Evolutionary conservation across 768 basidiomycete genomes (phyloP).

Genomic region (Pisolithus albus): DNA sequence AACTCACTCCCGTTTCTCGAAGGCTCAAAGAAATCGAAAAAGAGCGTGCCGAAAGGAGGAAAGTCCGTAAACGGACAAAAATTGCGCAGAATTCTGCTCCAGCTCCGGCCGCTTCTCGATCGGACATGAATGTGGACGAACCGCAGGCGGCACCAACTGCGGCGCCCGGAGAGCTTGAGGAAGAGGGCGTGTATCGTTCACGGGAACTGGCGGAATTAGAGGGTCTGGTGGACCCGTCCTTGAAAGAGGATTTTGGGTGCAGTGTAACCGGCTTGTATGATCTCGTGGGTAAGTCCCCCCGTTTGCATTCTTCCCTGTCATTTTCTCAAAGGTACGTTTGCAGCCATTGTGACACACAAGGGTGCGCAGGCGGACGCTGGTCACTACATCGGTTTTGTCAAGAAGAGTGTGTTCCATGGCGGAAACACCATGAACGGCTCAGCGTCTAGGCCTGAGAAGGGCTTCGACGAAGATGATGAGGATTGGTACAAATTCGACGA

Average conservation of each 20-base stretch:
- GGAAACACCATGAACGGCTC: conserved; percentile 1
- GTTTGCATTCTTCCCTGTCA: conserved; percentile 2
- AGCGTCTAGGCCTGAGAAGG: conserved; percentile 9
- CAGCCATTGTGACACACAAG: conserved; percentile 95
- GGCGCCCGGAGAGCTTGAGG: conserved; percentile 38
- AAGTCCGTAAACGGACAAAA: conserved; percentile 74
- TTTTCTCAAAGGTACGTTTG: not conserved
- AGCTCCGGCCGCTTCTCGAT: conserved; percentile 15
- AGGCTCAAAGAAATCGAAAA: conserved; percentile 76
- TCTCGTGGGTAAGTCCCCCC: conserved; percentile 62
- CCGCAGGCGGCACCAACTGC: conserved; percentile 25
- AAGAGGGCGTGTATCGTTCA: conserved; percentile 56
- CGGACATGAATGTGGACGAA: conserved; percentile 45
- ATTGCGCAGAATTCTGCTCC: conserved; percentile 14
- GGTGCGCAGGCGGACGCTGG: conserved; percentile 92
- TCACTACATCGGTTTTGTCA: conserved; percentile 91
- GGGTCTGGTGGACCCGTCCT: conserved; percentile 51
- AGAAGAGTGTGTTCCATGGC: conserved; percentile 64
- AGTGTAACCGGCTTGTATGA: conserved; percentile 85
- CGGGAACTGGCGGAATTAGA: conserved; percentile 63
- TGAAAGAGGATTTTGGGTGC: conserved; percentile 64
- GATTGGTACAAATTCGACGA: conserved; percentile 98
- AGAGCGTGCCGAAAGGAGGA: conserved; percentile 75
- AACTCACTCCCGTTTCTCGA: conserved; percentile 62
- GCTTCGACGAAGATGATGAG: conserved; percentile 53